Percentiles rank a stretch among this genome's conserved stretches.
Conservation (phyloP, 2,329 filamentous ascomycete genomes). For the Chrysoporthe cubensis region DNA sequence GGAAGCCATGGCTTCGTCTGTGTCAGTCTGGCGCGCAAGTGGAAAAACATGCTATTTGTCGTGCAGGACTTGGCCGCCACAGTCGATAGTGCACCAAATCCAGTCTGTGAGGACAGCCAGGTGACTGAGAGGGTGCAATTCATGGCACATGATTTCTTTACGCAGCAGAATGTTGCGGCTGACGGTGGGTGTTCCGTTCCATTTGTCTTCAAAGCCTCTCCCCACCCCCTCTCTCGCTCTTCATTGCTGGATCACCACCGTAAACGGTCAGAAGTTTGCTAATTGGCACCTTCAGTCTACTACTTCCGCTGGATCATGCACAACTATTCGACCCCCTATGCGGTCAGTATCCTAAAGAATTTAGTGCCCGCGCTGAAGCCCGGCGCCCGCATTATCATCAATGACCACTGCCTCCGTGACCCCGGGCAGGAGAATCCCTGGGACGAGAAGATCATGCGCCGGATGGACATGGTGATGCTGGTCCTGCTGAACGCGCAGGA, state of each 20-base stretch:
- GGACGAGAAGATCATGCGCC: slow-evolving; percentile 44
- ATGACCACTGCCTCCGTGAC: slow-evolving; percentile 45
- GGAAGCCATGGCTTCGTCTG: slow-evolving; percentile 62
- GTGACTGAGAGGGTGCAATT: slow-evolving; percentile 47
- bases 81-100: slow-evolving; percentile 50
- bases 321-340: slow-evolving; percentile 61
- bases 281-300: slow-evolving; percentile 47
- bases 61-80: slow-evolving; percentile 59
- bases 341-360: slow-evolving; percentile 51
- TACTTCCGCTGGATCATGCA: slow-evolving; percentile 64
- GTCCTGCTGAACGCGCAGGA: slow-evolving; percentile 48
- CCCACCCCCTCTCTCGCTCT: background rate
- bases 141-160: slow-evolving; percentile 61
- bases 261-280: background rate
- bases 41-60: slow-evolving; percentile 56
- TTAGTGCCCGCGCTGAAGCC: slow-evolving; percentile 60
- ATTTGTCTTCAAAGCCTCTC: background rate
- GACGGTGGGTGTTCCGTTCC: slow-evolving; percentile 46
- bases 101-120: slow-evolving; percentile 44
- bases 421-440: slow-evolving; percentile 38
- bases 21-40: slow-evolving; percentile 56
- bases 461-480: slow-evolving; percentile 51
- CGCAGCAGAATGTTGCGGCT: slow-evolving; percentile 57
- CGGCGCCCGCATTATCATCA: slow-evolving; percentile 52
- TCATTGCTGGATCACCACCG: background rate